Evolutionary conservation across 176 grass and related monocot species (phyloP), one percentile per base, ranked within the genome.

Genomic region (Ampelocalamus luodianensis): DNA sequence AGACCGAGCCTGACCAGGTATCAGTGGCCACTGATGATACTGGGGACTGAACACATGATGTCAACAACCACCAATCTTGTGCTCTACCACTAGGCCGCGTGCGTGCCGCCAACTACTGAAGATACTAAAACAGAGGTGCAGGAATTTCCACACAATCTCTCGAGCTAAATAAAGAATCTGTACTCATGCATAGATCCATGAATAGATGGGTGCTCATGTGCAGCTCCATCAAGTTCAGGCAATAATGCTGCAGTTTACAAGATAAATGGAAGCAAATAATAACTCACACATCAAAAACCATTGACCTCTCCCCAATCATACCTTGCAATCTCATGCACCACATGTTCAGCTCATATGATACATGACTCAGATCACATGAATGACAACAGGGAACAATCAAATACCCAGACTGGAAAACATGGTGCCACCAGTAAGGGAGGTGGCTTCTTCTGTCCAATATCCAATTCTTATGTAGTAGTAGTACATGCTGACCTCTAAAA

Each of bases 221-320:
- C 74, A 62, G 5, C 65, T 62, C 58, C 65, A 62, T 53, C 82
- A n/a, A 10, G 10, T 36, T 68, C 15, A 69, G 2, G 1, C 1
- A 44, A 68, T 43, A 59, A 56, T 48, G 83, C 15, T 34, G 71
- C 18, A 69, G n/a, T 24, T 18, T 59, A 59, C 38, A 36, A 23
- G 4, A 8, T 34, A 18, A 34, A 49, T 42, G 23, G 34, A 29
- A 54, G 22, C 32, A 76, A 36, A 84, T 29, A 39, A 36, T 66
- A 48, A 29, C 5, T 22, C 40, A 17, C 73, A 85, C 62, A 67
- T 55, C 32, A 43, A 55, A 68, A 58, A n/a, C 63, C 16, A 22
- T 53, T 74, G 85, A 74, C 77, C 58, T 65, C n/a, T 5, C 43
- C 5, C 32, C 68, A 73, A 65, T 80, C 53, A 86, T 72, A n/a